These are phyloP conservation scores for Populus trichocarpa DNA, from an alignment of 441 rosid species.

Conservation along the genomic window DNA sequence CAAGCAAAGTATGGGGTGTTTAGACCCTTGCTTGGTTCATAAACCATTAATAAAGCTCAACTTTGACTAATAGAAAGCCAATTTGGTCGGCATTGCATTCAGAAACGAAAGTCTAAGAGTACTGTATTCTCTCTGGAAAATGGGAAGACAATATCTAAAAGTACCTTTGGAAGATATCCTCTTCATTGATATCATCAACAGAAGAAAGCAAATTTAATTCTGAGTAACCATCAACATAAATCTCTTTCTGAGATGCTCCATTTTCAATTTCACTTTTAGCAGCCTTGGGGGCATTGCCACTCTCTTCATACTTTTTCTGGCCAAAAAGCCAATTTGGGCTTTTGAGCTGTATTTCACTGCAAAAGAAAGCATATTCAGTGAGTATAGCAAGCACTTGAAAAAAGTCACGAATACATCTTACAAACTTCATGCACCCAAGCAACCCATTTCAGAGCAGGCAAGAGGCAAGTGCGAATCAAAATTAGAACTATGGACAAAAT, in stretches of 20 bases:
- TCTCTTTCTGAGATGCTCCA: conserved; percentile 45
- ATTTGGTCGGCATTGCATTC: neutral
- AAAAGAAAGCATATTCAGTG: conserved; percentile 11
- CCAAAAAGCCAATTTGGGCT: conserved; percentile 99
- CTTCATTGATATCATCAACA: conserved; percentile 44
- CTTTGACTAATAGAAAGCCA: conserved; percentile 12
- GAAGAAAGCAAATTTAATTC: conserved; percentile 76
- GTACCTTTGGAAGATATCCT: conserved; percentile 83
- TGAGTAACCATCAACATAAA: conserved; percentile 41
- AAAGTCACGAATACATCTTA: neutral
- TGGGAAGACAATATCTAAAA: neutral
- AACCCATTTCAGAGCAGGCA: neutral
- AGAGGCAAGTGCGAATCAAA: neutral
- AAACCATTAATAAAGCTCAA: neutral
- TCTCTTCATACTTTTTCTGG: conserved; percentile 81
- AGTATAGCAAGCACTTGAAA: neutral
- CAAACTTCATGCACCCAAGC: neutral
- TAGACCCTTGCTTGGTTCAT: neutral
- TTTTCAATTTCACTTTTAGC: conserved; percentile 43
- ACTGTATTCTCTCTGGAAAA: neutral
- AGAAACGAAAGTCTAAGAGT: neutral
- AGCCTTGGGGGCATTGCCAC: conserved; percentile 43
- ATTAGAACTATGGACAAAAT: neutral
- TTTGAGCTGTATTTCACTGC: conserved; percentile 97
- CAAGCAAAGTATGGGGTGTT: neutral